Evolutionary conservation across 768 basidiomycete species (phyloP).

Genomic region (Xanthoconium purpureum): DNA sequence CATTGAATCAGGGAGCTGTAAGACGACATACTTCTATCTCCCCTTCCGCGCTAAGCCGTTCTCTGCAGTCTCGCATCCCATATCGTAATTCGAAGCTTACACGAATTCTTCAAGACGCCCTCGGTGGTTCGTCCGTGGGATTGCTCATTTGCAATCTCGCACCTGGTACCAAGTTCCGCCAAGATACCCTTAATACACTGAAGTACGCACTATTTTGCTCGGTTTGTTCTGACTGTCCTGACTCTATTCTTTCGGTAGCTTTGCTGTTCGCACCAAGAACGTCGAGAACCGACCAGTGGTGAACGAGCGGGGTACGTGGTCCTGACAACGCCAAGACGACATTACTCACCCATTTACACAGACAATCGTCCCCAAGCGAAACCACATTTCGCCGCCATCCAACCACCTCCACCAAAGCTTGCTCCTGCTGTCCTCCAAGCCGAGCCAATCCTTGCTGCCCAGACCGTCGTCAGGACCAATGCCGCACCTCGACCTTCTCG

Average conservation of each 20-base stretch:
- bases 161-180: slow-evolving; percentile 75
- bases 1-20: slow-evolving; percentile 70
- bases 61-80: slow-evolving; percentile 66
- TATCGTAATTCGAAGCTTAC: slow-evolving; percentile 91
- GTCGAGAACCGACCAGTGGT: slow-evolving; percentile 79
- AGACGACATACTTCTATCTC: slow-evolving; percentile 17
- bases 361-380: slow-evolving; percentile 60
- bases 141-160: slow-evolving; percentile 86
- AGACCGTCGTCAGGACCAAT: slow-evolving; percentile 5
- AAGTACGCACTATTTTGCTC: slow-evolving; percentile 50
- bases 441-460: slow-evolving; percentile 30
- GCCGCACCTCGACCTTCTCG: slow-evolving; percentile 18
- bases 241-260: slow-evolving; percentile 41
- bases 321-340: not conserved
- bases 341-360: slow-evolving; percentile 22
- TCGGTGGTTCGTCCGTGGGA: slow-evolving; percentile 78
- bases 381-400: slow-evolving; percentile 63
- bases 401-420: slow-evolving; percentile 43
- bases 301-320: slow-evolving; percentile 64
- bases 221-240: not conserved
- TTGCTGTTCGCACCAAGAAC: slow-evolving; percentile 81
- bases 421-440: slow-evolving; percentile 47
- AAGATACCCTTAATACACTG: slow-evolving; percentile 89
- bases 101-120: slow-evolving; percentile 83
- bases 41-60: slow-evolving; percentile 5